These are phyloP conservation scores for Insectozyma bohioensis DNA, from an alignment of 1,139 yeast species.

Conservation along the genomic window DNA sequence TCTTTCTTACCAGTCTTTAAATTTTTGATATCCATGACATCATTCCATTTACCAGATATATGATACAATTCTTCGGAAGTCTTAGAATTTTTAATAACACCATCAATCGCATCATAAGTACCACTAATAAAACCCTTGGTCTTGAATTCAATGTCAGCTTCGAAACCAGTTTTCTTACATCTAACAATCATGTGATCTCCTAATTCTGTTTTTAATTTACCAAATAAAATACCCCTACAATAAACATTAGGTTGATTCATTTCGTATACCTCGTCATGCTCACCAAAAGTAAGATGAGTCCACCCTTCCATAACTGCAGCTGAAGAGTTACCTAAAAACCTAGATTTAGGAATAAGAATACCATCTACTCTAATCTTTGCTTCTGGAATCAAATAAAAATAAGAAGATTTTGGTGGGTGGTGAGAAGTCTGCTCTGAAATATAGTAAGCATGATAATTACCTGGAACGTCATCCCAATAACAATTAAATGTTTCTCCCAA, in stretches of 20 bases:
- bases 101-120: slow-evolving; percentile 85
- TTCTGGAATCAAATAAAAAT: slow-evolving; percentile 84
- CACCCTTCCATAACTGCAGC: slow-evolving; percentile 97
- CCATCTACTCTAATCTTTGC: slow-evolving; percentile 86
- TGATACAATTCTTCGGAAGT: slow-evolving; percentile 60
- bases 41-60: slow-evolving; percentile 93
- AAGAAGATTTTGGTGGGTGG: slow-evolving; percentile 97
- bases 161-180: slow-evolving; percentile 58
- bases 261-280: slow-evolving; percentile 65
- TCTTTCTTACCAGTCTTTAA: slow-evolving; percentile 45
- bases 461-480: slow-evolving; percentile 85
- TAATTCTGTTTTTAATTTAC: slow-evolving; percentile 82
- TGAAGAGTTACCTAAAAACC: slow-evolving; percentile 90
- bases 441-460: slow-evolving; percentile 58
- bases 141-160: slow-evolving; percentile 88
- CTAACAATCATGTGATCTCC: slow-evolving; percentile 86
- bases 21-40: slow-evolving; percentile 69
- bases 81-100: slow-evolving; percentile 55
- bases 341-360: slow-evolving; percentile 79
- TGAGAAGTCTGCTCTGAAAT: slow-evolving; percentile 94
- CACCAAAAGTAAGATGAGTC: slow-evolving; percentile 69
- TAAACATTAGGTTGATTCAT: slow-evolving; percentile 94
- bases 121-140: slow-evolving; percentile 94
- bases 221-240: slow-evolving; percentile 91
- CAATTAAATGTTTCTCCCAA: slow-evolving; percentile 87